phyloP scores from a whole-genome alignment of 148 eudicot species.

The Vaccinium corymbosum region DNA sequence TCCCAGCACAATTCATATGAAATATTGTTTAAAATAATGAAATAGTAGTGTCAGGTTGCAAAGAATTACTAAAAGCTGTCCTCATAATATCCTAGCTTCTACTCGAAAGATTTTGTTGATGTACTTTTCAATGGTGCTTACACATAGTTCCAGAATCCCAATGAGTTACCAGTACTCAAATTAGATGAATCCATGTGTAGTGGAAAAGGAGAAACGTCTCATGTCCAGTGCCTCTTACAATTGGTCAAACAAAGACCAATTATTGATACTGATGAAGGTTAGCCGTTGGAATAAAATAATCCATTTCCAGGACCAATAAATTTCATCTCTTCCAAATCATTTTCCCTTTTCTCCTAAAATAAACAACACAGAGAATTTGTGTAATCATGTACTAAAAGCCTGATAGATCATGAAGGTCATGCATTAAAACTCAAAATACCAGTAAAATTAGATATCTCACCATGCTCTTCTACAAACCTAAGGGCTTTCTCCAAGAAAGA shows the following conservation, averaged over 20 bases:
- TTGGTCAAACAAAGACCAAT: not conserved
- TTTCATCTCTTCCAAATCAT: not conserved
- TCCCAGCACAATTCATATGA: not conserved
- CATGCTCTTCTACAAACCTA: slow-evolving; percentile 69
- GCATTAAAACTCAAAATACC: not conserved
- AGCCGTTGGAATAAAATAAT: not conserved
- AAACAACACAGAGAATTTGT: not conserved
- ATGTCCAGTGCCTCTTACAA: not conserved
- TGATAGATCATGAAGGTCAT: not conserved
- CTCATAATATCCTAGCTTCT: not conserved
- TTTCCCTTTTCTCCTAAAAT: not conserved
- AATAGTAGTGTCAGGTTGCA: not conserved
- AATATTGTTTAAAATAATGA: not conserved
- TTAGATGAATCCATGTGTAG: not conserved
- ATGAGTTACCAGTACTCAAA: not conserved
- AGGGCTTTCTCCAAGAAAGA: slow-evolving; percentile 95
- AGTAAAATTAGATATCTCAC: slow-evolving; percentile 38
- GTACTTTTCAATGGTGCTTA: not conserved
- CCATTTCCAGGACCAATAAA: not conserved
- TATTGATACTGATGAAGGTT: not conserved
- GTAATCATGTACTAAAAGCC: not conserved
- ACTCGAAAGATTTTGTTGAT: not conserved
- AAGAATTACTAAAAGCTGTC: slow-evolving; percentile 5
- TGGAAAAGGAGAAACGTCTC: slow-evolving; percentile 2
- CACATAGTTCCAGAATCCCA: not conserved